Base-by-base conservation (phyloP, 2,329 filamentous ascomycete genomes). In the Hyphodiscus sp. region DNA sequence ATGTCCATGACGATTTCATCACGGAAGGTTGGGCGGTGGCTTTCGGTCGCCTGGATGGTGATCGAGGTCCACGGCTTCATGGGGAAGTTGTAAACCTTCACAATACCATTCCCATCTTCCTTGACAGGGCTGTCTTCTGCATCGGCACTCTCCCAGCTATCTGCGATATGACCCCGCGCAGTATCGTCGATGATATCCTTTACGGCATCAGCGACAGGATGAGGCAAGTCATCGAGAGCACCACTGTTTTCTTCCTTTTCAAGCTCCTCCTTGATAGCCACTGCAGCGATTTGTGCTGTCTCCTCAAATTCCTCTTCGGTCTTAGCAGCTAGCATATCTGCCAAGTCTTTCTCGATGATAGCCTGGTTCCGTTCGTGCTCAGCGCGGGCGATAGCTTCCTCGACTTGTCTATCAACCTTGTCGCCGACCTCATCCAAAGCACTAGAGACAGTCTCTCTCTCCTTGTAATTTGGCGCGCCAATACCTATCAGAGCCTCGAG, bases 31-130 rank as follows among this genome's bases (percentile, higher is more conserved):
- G 85, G 78, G 16, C 81, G 79, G 23, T 77, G 69, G 54, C 82
- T 76, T 15, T 79, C 71, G 55, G 77, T 71, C 56, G 77, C 74
- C 68, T 82, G 76, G 63, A 97, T 81, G 13, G 82, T 84, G 67
- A 99, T 94, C 19, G 91, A 87, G 60, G 95, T 91, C 78, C 95
- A 99, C 3, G 94, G 94, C 70, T 87, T 89, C 86, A 99, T 90
- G 16, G 94, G 94, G 70, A 99, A 96, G 70, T 95, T 95, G 75
- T 89, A 94, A 46, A 97, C 91, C 67, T 82, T 85, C 60, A 96
- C 83, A 23, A 83, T 78, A 45, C 77, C 74, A 3, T 81, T 71
- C 49, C 82, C 79, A 54, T 84, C 83, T 61, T 86, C 83, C 68
- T 90, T 87, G 33, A 82, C 79, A 46, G 80, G 76, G 19, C 79